Base-by-base conservation (phyloP, 2,329 filamentous ascomycete species). In the Aspergillus versicolor region DNA sequence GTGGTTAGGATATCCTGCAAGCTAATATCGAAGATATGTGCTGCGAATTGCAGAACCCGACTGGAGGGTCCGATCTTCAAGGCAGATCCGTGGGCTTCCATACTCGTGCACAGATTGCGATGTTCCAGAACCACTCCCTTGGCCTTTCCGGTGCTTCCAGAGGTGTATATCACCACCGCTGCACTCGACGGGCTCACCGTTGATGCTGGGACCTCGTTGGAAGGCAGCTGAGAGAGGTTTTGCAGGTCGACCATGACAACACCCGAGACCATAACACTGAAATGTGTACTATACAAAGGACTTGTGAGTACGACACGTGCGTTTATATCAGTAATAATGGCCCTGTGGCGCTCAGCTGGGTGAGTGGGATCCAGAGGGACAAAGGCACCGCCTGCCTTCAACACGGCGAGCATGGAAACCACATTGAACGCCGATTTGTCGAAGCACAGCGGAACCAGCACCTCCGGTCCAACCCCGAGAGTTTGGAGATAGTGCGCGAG, bases 51-150 rank as follows among this genome's bases (percentile, higher is more conserved):
- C n/a, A n/a, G n/a, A n/a, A n/a, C n/a, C n/a, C n/a, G n/a, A n/a
- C n/a, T n/a, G n/a, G n/a, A n/a, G 12, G 40, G 17, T 15, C 58
- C 64, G 22, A 62, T 67, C 48, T 63, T 65, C 57, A 65, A 51
- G 76, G 45, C 56, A 54, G 59, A 13, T 34, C 56, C 34, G 15
- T 56, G 54, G 38, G 42, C 22, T 17, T 54, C 19, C 19, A 57
- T 34, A 32, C 48, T 53, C 37, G 60, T 59, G 19, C 46, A 56
- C 22, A 55, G 61, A 21, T 42, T 56, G 9, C 58, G 72, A 73
- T 96, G 92, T 2, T 84, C 88, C 30, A 96, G 79, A 81, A 89
- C 88, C 15, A 95, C 91, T 5, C 91, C 91, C 73, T 96, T 96
- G 1, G 91, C 91, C 48, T 90, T 77, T 1, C 92, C 91, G 0